Conservation (phyloP, 202 grass and related monocot species). For the Panicum virgatum region DNA sequence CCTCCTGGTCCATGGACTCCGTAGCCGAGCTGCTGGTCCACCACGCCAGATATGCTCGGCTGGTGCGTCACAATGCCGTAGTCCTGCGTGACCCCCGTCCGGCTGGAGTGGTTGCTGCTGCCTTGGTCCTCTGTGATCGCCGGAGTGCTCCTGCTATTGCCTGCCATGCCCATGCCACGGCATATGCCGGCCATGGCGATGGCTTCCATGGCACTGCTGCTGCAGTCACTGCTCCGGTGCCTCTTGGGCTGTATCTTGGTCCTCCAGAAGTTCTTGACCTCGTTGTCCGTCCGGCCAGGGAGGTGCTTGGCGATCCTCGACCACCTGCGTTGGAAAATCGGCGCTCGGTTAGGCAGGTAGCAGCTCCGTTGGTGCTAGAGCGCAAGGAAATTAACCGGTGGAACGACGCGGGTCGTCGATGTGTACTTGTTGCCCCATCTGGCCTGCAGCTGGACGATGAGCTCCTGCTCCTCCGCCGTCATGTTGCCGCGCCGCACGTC, state of each 20-base stretch:
- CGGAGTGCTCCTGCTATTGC: background rate
- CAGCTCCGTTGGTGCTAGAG: too few species aligned
- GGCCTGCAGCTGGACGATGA: conserved; percentile 52
- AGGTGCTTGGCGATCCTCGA: conserved; percentile 68
- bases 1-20: background rate
- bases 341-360: background rate
- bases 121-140: background rate
- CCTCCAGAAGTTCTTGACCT: conserved; percentile 72
- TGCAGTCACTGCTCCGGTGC: background rate
- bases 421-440: conserved; percentile 56
- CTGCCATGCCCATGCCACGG: background rate
- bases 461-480: conserved; percentile 51
- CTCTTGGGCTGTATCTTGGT: conserved; percentile 47
- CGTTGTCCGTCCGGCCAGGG: conserved; percentile 62
- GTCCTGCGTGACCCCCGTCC: background rate
- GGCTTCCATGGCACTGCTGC: background rate
- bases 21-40: background rate
- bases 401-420: too few species aligned
- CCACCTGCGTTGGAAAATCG: conserved; percentile 31
- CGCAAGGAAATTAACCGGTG: too few species aligned
- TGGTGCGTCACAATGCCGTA: background rate
- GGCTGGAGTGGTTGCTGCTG: background rate
- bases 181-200: background rate
- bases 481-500: conserved; percentile 56
- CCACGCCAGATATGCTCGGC: background rate